These are phyloP conservation scores for Tuctoria greenei DNA, from an alignment of 176 grass and related monocot genomes.

Conservation along the genomic window DNA sequence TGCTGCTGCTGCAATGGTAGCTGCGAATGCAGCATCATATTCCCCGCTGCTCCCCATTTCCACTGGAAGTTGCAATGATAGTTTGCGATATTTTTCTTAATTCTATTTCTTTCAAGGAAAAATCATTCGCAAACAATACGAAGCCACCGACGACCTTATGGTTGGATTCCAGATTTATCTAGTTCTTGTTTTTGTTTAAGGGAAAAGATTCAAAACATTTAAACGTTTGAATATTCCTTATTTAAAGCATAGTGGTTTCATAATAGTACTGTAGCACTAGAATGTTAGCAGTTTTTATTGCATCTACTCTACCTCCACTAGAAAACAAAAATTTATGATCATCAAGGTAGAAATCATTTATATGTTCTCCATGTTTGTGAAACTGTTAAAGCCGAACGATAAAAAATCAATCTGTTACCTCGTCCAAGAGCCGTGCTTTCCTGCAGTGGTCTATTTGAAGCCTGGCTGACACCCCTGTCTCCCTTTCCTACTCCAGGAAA, in stretches of 20 bases:
- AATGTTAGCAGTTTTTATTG: background rate
- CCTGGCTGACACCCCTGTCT: conserved; percentile 3
- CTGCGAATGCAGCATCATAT: conserved; percentile 39
- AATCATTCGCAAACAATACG: background rate
- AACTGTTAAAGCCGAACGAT: background rate
- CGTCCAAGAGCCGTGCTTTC: conserved; percentile 32
- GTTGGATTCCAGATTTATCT: background rate
- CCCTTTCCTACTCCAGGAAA: conserved; percentile 46
- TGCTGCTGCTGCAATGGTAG: conserved; percentile 65
- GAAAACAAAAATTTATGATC: background rate
- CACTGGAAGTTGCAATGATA: conserved; percentile 26
- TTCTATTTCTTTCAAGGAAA: conserved; percentile 18
- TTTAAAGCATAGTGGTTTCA: background rate
- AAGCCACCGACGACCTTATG: background rate
- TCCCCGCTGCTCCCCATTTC: conserved; percentile 42
- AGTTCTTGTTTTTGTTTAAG: background rate
- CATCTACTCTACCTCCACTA: background rate
- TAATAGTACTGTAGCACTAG: background rate
- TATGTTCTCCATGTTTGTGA: background rate
- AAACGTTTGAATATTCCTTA: background rate
- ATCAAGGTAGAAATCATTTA: background rate
- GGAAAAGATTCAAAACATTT: conserved; percentile 3
- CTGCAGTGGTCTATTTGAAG: background rate
- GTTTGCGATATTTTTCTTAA: conserved; percentile 13
- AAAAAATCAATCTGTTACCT: conserved; percentile 31